Percentiles rank a stretch among this genome's conserved stretches.
These are phyloP conservation scores for Colletotrichum sp. DNA, from an alignment of 2,329 filamentous ascomycete genomes.

Conservation along the genomic window DNA sequence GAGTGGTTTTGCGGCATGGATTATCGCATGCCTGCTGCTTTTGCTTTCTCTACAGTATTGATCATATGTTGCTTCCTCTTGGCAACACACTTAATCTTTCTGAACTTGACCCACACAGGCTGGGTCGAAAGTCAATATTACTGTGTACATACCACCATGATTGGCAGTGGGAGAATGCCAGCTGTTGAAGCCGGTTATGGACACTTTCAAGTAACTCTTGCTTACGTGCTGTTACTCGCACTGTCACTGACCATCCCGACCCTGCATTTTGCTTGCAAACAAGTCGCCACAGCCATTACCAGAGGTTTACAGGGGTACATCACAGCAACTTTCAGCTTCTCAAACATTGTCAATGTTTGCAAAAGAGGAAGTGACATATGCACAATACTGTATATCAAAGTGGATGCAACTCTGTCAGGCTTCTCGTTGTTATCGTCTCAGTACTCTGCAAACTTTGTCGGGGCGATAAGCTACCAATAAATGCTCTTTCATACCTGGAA, in stretches of 20 bases:
- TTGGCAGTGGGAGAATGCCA: background rate
- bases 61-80: background rate
- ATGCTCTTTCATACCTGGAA: too few species aligned
- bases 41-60: background rate
- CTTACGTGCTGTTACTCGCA: background rate
- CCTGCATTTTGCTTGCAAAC: background rate
- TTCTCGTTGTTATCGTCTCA: too few species aligned
- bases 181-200: background rate
- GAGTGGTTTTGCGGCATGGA: too few species aligned
- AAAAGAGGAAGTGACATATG: background rate
- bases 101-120: background rate
- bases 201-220: background rate
- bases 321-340: background rate
- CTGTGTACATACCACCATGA: background rate
- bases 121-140: background rate
- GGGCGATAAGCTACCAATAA: too few species aligned
- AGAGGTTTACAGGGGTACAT: background rate
- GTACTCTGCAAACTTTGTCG: too few species aligned
- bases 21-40: too few species aligned
- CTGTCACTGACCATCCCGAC: background rate
- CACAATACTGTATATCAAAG: too few species aligned
- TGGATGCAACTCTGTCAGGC: too few species aligned
- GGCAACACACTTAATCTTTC: background rate
- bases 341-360: background rate
- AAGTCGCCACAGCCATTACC: background rate